Percentiles rank a stretch among this genome's conserved stretches.
Conservation (phyloP, 345 rosid genomes). For the Erodium maritimum region DNA sequence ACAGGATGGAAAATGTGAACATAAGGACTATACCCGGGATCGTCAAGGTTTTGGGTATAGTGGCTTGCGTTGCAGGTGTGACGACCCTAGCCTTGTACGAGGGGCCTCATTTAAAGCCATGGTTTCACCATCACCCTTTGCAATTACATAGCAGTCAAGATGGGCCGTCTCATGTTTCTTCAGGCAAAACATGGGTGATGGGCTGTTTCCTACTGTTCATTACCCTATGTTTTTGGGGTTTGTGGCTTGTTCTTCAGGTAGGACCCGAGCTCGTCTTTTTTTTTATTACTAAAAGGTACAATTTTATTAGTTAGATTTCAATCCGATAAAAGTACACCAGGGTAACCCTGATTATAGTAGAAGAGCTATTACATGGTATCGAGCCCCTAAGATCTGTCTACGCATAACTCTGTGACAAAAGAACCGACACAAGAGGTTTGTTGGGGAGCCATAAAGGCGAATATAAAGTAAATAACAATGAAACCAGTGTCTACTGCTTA, state of each 20-base stretch:
- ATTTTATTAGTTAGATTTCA: too few relatives aligned
- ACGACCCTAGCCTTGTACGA: conserved; percentile 9
- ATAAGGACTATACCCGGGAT: conserved; percentile 10
- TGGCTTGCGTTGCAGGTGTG: conserved; percentile 10
- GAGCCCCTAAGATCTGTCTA: too few relatives aligned
- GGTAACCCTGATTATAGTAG: too few relatives aligned
- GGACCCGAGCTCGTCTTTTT: neutral
- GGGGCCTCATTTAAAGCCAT: conserved; percentile 11
- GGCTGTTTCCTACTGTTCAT: conserved; percentile 16
- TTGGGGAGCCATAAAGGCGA: too few relatives aligned
- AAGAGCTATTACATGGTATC: too few relatives aligned
- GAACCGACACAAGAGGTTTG: too few relatives aligned
- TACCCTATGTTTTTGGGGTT: conserved; percentile 8
- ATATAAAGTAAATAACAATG: too few relatives aligned
- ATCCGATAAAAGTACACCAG: too few relatives aligned
- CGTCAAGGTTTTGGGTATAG: conserved; percentile 14
- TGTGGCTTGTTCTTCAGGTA: conserved; percentile 20
- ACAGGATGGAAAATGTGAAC: conserved; percentile 16
- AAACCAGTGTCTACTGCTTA: too few relatives aligned
- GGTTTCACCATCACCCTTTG: neutral
- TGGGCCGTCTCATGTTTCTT: neutral
- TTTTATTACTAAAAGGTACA: too few relatives aligned
- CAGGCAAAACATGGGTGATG: conserved; percentile 9
- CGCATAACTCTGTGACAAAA: too few relatives aligned
- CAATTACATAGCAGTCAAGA: neutral